Percentiles rank a stretch among this genome's conserved stretches.
Conservation (phyloP, 805 yeast genomes). For the Naumovozyma baii region DNA sequence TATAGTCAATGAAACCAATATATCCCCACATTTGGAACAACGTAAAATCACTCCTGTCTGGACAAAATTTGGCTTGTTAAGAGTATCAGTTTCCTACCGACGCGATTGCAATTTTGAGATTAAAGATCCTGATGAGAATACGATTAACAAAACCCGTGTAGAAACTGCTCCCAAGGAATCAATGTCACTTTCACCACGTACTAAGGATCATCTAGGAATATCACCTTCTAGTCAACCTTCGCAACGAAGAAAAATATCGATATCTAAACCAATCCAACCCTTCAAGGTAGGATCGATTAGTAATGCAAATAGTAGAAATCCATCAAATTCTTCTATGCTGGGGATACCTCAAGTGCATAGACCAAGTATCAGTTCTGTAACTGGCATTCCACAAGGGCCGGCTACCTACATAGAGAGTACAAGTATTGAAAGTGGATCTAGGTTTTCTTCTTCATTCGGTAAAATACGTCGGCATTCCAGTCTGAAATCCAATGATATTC, state of each 20-base stretch:
- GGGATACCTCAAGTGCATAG: slow-evolving; percentile 34
- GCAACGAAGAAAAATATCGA: slow-evolving; percentile 13
- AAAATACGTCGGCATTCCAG: slow-evolving; percentile 49
- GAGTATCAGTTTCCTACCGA: slow-evolving; percentile 72
- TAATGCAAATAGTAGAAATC: slow-evolving; percentile 31
- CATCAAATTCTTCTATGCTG: slow-evolving; percentile 37
- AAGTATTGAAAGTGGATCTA: slow-evolving; percentile 38
- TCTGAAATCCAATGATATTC: slow-evolving; percentile 24
- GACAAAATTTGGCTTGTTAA: slow-evolving; percentile 66
- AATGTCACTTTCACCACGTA: slow-evolving; percentile 21
- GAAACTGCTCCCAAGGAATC: slow-evolving; percentile 6
- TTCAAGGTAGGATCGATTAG: slow-evolving; percentile 33
- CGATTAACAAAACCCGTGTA: background rate
- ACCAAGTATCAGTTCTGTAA: slow-evolving; percentile 30
- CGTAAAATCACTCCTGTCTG: slow-evolving; percentile 59
- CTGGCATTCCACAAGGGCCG: slow-evolving; percentile 11
- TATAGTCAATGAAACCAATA: slow-evolving; percentile 29
- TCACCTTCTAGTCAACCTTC: slow-evolving; percentile 1
- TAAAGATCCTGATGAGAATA: slow-evolving; percentile 2
- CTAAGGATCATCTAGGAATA: slow-evolving; percentile 4
- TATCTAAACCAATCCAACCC: slow-evolving; percentile 26
- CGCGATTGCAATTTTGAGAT: slow-evolving; percentile 58
- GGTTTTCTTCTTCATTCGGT: slow-evolving; percentile 65
- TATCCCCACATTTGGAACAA: slow-evolving; percentile 46
- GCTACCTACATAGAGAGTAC: slow-evolving; percentile 22